Evolutionary conservation across 139 green algal genomes (phyloP).

Genomic region (Picochlorum sp.): DNA sequence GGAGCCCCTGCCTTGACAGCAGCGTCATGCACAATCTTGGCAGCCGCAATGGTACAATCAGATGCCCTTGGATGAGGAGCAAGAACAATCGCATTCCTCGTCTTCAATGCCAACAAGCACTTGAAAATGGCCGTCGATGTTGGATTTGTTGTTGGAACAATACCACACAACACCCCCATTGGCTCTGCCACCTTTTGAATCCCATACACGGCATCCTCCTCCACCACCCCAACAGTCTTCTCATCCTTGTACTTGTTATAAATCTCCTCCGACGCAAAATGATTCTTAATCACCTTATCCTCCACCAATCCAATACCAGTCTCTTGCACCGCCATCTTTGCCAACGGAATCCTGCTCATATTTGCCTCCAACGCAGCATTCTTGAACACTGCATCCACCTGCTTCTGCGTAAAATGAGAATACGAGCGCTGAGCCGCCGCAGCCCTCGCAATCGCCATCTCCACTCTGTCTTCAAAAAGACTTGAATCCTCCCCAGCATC

Average conservation of each 20-base stretch:
- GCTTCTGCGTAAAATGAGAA: constrained; percentile 36
- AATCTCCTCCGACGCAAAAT: constrained; percentile 61
- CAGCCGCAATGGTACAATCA: constrained; percentile 46
- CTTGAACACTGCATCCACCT: constrained; percentile 44
- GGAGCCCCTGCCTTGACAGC: constrained; percentile 52
- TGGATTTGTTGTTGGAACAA: constrained; percentile 60
- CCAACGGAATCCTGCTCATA: constrained; percentile 37
- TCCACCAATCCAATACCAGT: constrained; percentile 51
- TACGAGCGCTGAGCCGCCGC: constrained; percentile 33
- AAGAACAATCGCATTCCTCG: constrained; percentile 56
- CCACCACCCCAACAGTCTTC: constrained; percentile 60
- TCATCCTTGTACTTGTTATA: constrained; percentile 73
- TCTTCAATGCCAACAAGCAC: constrained; percentile 54
- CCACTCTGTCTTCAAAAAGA: constrained; percentile 8
- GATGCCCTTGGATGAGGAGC: constrained; percentile 52
- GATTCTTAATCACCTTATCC: constrained; percentile 61
- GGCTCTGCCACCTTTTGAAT: constrained; percentile 50
- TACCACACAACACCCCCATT: constrained; percentile 45
- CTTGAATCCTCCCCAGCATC: constrained; percentile 13
- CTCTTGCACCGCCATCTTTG: constrained; percentile 56
- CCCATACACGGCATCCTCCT: constrained; percentile 35
- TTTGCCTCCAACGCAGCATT: constrained; percentile 43
- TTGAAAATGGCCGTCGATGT: constrained; percentile 56
- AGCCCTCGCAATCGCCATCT: constrained; percentile 2
- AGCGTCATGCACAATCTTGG: constrained; percentile 48